Evolutionary conservation across 768 basidiomycete species (phyloP).

Genomic region (Amanita thiersii): DNA sequence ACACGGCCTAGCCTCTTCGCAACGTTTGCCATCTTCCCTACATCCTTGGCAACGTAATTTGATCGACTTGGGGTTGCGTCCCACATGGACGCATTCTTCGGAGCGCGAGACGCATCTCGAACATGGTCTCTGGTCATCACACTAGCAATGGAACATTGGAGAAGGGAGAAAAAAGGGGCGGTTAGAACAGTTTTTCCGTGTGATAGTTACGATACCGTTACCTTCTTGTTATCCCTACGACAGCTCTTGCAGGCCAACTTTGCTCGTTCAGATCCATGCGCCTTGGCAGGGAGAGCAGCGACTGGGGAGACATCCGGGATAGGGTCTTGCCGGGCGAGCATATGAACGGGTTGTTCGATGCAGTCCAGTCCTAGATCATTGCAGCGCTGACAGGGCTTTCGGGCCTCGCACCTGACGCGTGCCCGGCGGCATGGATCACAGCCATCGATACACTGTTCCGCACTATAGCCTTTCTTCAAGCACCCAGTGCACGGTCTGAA

Average conservation of each 20-base stretch:
- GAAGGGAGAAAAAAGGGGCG: constrained; percentile 1
- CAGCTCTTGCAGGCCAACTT: constrained; percentile 55
- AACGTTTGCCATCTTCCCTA: constrained; percentile 45
- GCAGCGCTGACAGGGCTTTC: constrained; percentile 45
- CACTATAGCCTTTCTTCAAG: constrained; percentile 41
- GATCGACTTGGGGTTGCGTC: constrained; percentile 48
- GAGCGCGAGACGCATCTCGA: constrained; percentile 45
- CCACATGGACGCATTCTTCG: constrained; percentile 49
- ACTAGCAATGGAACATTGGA: constrained; percentile 25
- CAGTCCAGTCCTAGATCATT: constrained; percentile 43
- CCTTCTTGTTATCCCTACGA: constrained; percentile 63
- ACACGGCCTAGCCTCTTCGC: constrained; percentile 55
- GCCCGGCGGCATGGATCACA: constrained; percentile 54
- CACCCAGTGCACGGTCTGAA: constrained; percentile 53
- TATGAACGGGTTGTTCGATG: constrained; percentile 28
- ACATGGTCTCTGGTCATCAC: constrained; percentile 57
- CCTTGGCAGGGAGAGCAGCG: constrained; percentile 17
- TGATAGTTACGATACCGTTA: constrained; percentile 12
- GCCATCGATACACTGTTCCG: constrained; percentile 51
- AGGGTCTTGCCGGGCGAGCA: constrained; percentile 17
- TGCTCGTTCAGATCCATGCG: constrained; percentile 34
- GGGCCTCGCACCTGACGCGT: constrained; percentile 44
- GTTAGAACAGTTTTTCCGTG: constrained; percentile 5
- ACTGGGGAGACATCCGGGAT: constrained; percentile 16
- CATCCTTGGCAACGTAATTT: constrained; percentile 55